Evolutionary conservation across 345 rosid genomes (phyloP).

Genomic region (Gossypium herbaceum): DNA sequence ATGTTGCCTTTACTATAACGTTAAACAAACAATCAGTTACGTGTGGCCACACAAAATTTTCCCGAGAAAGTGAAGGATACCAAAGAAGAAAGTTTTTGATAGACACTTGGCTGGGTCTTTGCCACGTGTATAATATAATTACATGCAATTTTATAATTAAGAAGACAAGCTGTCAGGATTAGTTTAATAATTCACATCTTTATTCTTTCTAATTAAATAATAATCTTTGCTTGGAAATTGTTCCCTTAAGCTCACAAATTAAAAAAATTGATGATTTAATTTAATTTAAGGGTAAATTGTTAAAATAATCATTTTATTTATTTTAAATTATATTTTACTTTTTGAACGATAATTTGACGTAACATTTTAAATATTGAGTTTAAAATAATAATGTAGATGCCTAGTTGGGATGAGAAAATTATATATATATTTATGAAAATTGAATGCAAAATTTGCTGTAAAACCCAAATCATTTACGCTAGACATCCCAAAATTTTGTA

Average conservation of each 20-base stretch:
- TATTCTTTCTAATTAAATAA: background rate
- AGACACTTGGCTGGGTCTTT: constrained; percentile 13
- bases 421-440: too few species aligned
- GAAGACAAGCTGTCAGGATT: background rate
- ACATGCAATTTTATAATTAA: constrained; percentile 14
- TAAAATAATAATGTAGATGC: rapidly evolving
- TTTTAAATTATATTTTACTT: too few species aligned
- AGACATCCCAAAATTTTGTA: too few species aligned
- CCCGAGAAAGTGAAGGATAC: background rate
- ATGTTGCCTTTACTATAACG: background rate
- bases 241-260: background rate
- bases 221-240: constrained; percentile 9
- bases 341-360: rapidly evolving
- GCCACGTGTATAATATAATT: constrained; percentile 19
- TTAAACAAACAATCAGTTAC: background rate
- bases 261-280: background rate
- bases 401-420: rapidly evolving
- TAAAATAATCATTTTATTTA: too few species aligned
- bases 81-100: background rate
- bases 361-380: too few species aligned
- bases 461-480: too few species aligned
- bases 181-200: constrained; percentile 13
- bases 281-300: too few species aligned
- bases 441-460: too few species aligned
- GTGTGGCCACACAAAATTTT: background rate